Evolutionary conservation across 176 grass and related monocot species (phyloP), one percentile per base, ranked within the genome.

Genomic region (Ananas comosus): DNA sequence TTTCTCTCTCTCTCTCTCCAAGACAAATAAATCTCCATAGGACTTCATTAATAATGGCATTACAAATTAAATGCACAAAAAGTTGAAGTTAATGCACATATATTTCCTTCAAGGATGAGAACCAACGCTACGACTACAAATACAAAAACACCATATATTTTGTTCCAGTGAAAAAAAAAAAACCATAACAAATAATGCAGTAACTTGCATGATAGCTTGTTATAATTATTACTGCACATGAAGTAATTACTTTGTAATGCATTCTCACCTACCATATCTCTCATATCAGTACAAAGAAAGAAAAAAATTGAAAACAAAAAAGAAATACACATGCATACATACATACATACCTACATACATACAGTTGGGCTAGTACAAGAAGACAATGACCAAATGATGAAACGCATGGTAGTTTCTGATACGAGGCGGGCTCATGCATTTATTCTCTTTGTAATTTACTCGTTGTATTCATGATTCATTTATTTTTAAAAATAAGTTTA

Each of bases 391-490:
- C 68, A 24, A 70, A 25, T 70, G 5, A 17, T 70, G 19, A 52
- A 13, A 52, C 18, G 18, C 10, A 42, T 22, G 52, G 53, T 8
- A 51, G 70, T 58, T 57, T 58, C 25, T 47, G 25, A 72, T 58
- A 47, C 70, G 51, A 72, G 52, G 27, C 19, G 27, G 70, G 59
- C 59, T 72, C 57, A 72, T 48, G 53, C 53, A 61, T 13, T 48
- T 33, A 54, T 57, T 17, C 14, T 58, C 11, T 21, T 33, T 33
- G 13, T 72, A 11, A 47, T 23, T 14, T 58, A 48, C 3, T 56
- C 42, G 14, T 2, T 48, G n/a, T n/a, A 18, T 42, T 42, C 0
- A 42, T 42, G 33, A 42, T 42, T 42, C 33, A 6, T 42, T 42
- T 42, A 42, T 42, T 42, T 42, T 42, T 6, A 42, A 19, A 21